Conservation (phyloP, 345 rosid genomes). For the Eucalyptus curtisii region DNA sequence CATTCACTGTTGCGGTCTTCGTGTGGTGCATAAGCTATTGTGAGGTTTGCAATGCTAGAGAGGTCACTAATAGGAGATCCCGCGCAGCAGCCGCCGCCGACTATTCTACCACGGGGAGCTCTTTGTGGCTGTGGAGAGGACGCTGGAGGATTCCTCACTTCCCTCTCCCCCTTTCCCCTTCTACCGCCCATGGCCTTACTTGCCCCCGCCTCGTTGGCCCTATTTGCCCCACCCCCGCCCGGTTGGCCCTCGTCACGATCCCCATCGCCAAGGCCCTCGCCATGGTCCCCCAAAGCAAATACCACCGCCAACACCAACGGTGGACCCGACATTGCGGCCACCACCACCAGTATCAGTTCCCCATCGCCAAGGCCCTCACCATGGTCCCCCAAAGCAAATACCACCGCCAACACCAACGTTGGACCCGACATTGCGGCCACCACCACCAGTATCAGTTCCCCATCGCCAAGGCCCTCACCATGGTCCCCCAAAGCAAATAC, state of each 20-base stretch:
- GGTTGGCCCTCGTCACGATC: background rate
- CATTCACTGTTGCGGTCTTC: background rate
- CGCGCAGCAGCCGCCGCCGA: rapidly evolving
- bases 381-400: background rate
- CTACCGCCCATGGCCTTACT: background rate
- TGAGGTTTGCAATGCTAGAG: background rate
- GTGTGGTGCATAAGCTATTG: background rate
- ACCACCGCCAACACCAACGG: background rate
- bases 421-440: background rate
- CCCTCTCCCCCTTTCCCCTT: background rate
- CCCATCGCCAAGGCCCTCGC: background rate
- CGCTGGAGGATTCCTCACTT: background rate
- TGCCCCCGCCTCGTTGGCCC: background rate
- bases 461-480: background rate
- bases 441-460: too few relatives aligned
- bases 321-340: background rate
- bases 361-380: background rate
- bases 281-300: background rate
- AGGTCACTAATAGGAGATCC: background rate
- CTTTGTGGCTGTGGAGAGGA: background rate
- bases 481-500: background rate
- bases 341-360: background rate
- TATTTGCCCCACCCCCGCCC: background rate
- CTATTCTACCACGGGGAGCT: background rate
- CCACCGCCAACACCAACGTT: too few relatives aligned